A percentile compares a stretch with the other conserved stretches of the same genome.
These are phyloP conservation scores for Acanthamoeba sp. DNA, from an alignment of 208 protist genomes.

Conservation along the genomic window DNA sequence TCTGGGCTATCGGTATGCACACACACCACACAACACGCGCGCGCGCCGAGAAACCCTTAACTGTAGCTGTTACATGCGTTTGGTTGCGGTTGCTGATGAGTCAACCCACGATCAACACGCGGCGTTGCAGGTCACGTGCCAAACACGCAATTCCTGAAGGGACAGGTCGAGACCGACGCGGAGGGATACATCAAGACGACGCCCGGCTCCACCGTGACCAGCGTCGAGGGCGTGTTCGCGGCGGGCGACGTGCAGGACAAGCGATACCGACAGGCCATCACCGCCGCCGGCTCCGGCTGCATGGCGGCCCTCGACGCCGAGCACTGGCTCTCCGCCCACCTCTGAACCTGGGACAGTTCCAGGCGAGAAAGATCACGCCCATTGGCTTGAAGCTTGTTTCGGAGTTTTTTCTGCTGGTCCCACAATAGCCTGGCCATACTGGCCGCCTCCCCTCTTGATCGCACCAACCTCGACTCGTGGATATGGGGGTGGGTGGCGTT, in stretches of 20 bases:
- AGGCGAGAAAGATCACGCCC: background rate
- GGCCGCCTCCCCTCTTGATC: no score
- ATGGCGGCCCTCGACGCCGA: slow-evolving; percentile 92
- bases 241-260: slow-evolving; percentile 91
- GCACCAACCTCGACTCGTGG: no score
- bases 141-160: slow-evolving; percentile 88
- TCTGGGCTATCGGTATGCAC: slow-evolving; percentile 89
- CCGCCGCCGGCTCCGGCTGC: slow-evolving; percentile 91
- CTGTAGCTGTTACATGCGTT: no score
- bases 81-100: no score
- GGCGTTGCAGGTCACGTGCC: slow-evolving; percentile 85
- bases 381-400: background rate
- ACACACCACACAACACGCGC: background rate
- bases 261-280: slow-evolving; percentile 92
- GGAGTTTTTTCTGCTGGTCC: no score
- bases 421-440: no score
- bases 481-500: no score
- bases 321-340: slow-evolving; percentile 84
- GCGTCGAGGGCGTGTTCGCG: slow-evolving; percentile 91
- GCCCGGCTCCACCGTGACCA: slow-evolving; percentile 11
- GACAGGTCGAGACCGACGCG: slow-evolving; percentile 86
- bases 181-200: slow-evolving; percentile 89
- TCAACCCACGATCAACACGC: no score
- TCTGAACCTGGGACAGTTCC: background rate
- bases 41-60: no score